Conservation (phyloP, 345 rosid genomes). For the Bruguiera sexangula region DNA sequence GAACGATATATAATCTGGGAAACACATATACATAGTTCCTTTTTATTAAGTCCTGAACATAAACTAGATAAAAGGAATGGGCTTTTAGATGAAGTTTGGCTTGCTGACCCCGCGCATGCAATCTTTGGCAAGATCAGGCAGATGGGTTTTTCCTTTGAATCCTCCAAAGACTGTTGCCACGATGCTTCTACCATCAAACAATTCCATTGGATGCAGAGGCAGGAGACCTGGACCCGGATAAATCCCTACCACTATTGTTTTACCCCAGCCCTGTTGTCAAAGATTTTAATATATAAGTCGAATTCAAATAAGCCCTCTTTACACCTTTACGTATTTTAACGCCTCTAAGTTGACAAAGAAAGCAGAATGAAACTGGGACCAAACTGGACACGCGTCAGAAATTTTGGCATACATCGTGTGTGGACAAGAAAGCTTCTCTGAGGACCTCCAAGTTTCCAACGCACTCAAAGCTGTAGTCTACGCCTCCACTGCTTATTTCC, state of each 20-base stretch:
- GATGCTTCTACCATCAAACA: conserved; percentile 34
- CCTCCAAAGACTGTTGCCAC: conserved; percentile 29
- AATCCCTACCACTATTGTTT: conserved; percentile 23
- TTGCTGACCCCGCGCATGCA: conserved; percentile 29
- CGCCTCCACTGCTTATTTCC: conserved; percentile 55
- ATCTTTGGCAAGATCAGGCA: conserved; percentile 29
- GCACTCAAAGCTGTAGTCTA: conserved; percentile 66
- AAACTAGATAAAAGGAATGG: neutral
- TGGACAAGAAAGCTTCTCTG: conserved; percentile 64
- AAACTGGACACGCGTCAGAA: neutral
- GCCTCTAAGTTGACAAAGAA: neutral
- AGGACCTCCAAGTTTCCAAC: conserved; percentile 48
- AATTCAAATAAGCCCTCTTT: neutral
- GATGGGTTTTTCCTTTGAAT: conserved; percentile 32
- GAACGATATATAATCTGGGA: too few relatives aligned
- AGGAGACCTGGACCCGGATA: conserved; percentile 14
- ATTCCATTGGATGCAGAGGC: conserved; percentile 44
- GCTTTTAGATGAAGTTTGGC: neutral
- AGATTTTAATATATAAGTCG: neutral
- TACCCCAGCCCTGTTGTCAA: conserved; percentile 25
- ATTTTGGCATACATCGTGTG: conserved; percentile 32
- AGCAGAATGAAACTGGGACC: neutral
- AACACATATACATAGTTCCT: too few relatives aligned
- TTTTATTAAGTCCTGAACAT: neutral
- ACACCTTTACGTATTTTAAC: neutral